Percentiles rank a stretch among this genome's conserved stretches.
Evolutionary conservation across 208 protist genomes (phyloP).

Genomic region (Strigomonas oncopelti): DNA sequence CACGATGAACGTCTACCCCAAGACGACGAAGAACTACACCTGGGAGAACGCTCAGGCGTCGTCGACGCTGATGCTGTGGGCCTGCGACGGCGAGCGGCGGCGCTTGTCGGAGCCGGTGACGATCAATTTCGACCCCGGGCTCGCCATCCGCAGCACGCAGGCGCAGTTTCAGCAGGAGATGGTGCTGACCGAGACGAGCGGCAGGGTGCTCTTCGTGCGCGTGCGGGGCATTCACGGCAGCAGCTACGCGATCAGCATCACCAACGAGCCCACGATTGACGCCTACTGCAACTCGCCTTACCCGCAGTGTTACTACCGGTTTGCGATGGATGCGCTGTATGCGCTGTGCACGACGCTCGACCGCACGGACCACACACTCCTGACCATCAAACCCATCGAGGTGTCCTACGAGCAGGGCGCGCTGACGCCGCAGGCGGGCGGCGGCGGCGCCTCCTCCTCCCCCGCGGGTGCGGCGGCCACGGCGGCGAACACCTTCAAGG

Average conservation of each 20-base stretch:
- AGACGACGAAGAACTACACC: slow-evolving; percentile 51
- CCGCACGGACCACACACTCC: slow-evolving; percentile 32
- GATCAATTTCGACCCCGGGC: slow-evolving; percentile 68
- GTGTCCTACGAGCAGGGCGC: slow-evolving; percentile 47
- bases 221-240: slow-evolving; percentile 51
- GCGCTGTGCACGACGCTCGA: slow-evolving; percentile 30
- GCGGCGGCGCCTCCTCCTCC: neutral
- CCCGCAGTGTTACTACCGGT: slow-evolving; percentile 49
- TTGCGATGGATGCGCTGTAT: slow-evolving; percentile 53
- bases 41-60: slow-evolving; percentile 44
- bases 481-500: slow-evolving; percentile 10
- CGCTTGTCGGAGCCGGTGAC: slow-evolving; percentile 11
- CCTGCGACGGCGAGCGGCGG: slow-evolving; percentile 6
- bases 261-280: slow-evolving; percentile 59
- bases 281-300: slow-evolving; percentile 53
- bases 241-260: slow-evolving; percentile 78
- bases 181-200: slow-evolving; percentile 1
- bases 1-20: slow-evolving; percentile 41
- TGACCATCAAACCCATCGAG: slow-evolving; percentile 42
- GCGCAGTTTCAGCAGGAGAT: slow-evolving; percentile 36
- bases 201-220: slow-evolving; percentile 55
- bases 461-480: neutral
- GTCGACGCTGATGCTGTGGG: slow-evolving; percentile 34
- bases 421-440: neutral
- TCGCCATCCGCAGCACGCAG: slow-evolving; percentile 18